Evolutionary conservation across 2,329 filamentous ascomycete species (phyloP), one percentile per base, ranked within the genome.

Genomic region (Eutypella sp.): DNA sequence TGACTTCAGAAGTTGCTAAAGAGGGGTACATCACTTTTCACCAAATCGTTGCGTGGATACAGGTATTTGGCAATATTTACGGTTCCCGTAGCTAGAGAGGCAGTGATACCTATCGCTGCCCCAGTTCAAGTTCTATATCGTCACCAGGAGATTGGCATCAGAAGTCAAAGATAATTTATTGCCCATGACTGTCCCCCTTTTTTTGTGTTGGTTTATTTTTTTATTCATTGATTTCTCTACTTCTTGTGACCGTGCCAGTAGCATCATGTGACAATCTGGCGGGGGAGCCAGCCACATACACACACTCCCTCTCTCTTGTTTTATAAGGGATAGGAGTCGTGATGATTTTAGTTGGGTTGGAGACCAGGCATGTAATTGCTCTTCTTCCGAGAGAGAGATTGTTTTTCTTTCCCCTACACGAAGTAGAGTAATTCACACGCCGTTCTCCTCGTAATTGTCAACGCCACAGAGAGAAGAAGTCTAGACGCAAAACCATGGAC

Each of bases 361-460:
- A 61, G 59, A 62, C 59, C 59, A 62, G 59, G 59, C 57, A 58
- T 59, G n/a, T n/a, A n/a, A n/a, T n/a, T n/a, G 52, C 45, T 47
- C 52, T 57, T 73, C 70, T 71, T 66, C 81, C 75, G 76, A 74
- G 79, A 82, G 25, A 29, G 29, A 33, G 29, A 33, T 33, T n/a
- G 11, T 78, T 78, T n/a, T n/a, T n/a, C n/a, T n/a, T n/a, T n/a
- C n/a, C n/a, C n/a, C n/a, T n/a, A n/a, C n/a, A n/a, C n/a, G n/a
- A n/a, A n/a, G n/a, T n/a, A 82, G 78, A 78, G 77, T 70, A 70
- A 55, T 7, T 33, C 16, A 62, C 68, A 69, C 66, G 81, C 82
- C 82, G 82, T 85, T 84, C 82, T 73, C 78, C 81, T 78, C 82
- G 82, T 83, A 76, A 73, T 81, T 83, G 79, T 82, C 79, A 80